These are phyloP conservation scores for Juncus inflexus DNA, from an alignment of 176 grass and related monocot genomes.

Conservation along the genomic window DNA sequence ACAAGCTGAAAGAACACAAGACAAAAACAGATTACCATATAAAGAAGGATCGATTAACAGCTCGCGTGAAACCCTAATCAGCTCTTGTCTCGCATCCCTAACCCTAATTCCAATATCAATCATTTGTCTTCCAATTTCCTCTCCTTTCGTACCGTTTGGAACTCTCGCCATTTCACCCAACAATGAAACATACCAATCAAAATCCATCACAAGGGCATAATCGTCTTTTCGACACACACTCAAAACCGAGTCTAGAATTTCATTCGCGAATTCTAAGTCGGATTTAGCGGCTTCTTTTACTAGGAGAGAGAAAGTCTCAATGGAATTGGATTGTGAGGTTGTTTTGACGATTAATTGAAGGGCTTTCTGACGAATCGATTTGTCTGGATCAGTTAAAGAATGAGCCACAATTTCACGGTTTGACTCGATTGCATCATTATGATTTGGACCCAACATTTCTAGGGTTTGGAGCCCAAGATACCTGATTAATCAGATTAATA, in stretches of 20 bases:
- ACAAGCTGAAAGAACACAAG: conserved; percentile 58
- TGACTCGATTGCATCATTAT: conserved; percentile 44
- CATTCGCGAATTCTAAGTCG: conserved; percentile 68
- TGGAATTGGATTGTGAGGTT: conserved; percentile 38
- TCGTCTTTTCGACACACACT: conserved; percentile 51
- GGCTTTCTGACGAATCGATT: conserved; percentile 50
- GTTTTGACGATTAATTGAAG: conserved; percentile 63
- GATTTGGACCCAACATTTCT: conserved; percentile 45
- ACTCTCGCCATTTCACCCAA: conserved; percentile 67
- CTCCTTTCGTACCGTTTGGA: conserved; percentile 57
- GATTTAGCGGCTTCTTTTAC: conserved; percentile 58
- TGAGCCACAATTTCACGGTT: conserved; percentile 39
- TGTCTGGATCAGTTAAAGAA: conserved; percentile 63
- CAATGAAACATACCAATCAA: conserved; percentile 82
- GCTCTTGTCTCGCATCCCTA: conserved; percentile 65
- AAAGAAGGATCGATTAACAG: conserved; percentile 84
- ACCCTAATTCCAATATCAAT: conserved; percentile 87
- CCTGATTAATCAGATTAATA: conserved; percentile 3
- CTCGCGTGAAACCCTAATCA: conserved; percentile 50
- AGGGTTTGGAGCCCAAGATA: conserved; percentile 83
- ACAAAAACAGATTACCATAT: conserved; percentile 71
- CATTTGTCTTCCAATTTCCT: conserved; percentile 73
- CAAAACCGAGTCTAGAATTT: conserved; percentile 64
- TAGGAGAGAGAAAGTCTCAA: conserved; percentile 53
- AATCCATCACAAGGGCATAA: conserved; percentile 80